Evolutionary conservation across 371 early-diverging fungal genomes (phyloP).

Genomic region (Apophysomyces trapeziformis): DNA sequence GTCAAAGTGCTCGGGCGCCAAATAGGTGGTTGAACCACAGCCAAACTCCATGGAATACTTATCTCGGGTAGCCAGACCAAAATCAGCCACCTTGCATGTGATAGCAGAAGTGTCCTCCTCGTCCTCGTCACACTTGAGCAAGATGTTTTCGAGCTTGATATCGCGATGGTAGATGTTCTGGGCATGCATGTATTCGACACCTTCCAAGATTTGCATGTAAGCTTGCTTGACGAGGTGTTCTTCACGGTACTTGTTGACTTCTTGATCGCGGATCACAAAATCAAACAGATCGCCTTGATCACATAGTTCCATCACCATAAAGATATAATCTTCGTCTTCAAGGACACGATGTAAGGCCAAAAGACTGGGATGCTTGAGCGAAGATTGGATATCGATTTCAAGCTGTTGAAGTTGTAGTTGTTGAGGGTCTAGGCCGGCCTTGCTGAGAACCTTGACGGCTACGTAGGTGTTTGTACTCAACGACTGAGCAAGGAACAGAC

Average conservation of each 20-base stretch:
- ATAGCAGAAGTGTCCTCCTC: conserved; percentile 34
- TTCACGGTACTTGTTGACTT: conserved; percentile 34
- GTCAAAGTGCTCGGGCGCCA: conserved; percentile 65
- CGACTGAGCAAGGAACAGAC: conserved; percentile 57
- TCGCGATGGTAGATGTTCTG: conserved; percentile 73
- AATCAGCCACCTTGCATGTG: conserved; percentile 78
- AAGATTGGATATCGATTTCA: conserved; percentile 75
- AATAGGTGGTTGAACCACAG: conserved; percentile 74
- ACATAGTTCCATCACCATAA: conserved; percentile 64
- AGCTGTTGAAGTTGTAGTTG: conserved; percentile 69
- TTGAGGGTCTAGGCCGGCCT: conserved; percentile 58
- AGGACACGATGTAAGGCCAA: conserved; percentile 56
- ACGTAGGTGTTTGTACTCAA: conserved; percentile 38
- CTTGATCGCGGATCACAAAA: conserved; percentile 41
- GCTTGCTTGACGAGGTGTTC: conserved; percentile 41
- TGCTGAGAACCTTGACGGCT: conserved; percentile 75
- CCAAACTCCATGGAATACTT: conserved; percentile 73
- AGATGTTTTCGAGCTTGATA: conserved; percentile 79
- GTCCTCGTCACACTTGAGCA: conserved; percentile 43
- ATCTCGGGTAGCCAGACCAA: conserved; percentile 80
- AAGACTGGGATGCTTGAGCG: conserved; percentile 68
- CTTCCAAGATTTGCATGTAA: conserved; percentile 58
- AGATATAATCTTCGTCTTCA: conserved; percentile 50
- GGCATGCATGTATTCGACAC: conserved; percentile 57
- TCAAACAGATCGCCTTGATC: conserved; percentile 66